Conservation (phyloP, 805 yeast species). For the Candida berthetii region DNA sequence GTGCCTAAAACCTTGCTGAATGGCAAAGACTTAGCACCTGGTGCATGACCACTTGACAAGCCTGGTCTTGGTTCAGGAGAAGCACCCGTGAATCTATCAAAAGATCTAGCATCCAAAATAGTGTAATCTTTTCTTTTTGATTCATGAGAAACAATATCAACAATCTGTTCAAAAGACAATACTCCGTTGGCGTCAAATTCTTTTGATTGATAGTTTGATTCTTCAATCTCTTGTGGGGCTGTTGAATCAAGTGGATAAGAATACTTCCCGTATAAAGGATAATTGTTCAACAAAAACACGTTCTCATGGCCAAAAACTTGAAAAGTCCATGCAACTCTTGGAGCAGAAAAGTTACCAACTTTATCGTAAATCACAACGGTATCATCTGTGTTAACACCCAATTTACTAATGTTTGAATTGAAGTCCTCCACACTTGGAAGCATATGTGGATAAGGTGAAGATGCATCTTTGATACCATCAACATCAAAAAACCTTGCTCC, state of each 20-base stretch:
- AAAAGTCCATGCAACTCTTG: constrained; percentile 91
- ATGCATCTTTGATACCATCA: constrained; percentile 55
- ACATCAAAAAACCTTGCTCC: constrained; percentile 73
- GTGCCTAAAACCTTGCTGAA: constrained; percentile 54
- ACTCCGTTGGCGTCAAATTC: constrained; percentile 42
- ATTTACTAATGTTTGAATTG: constrained; percentile 39
- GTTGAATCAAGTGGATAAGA: constrained; percentile 40
- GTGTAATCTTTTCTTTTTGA: constrained; percentile 39
- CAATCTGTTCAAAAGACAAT: constrained; percentile 60
- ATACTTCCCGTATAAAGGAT: constrained; percentile 37
- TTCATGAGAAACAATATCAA: constrained; percentile 46
- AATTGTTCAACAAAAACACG: constrained; percentile 69
- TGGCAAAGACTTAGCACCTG: constrained; percentile 75
- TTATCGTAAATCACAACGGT: constrained; percentile 78
- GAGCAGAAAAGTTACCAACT: constrained; percentile 79
- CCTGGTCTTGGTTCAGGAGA: constrained; percentile 90
- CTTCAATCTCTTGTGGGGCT: constrained; percentile 11
- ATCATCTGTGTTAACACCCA: constrained; percentile 56
- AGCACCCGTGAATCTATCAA: constrained; percentile 67
- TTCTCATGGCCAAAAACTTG: constrained; percentile 70
- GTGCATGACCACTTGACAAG: constrained; percentile 83
- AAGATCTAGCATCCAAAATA: constrained; percentile 78
- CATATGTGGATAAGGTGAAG: constrained; percentile 84
- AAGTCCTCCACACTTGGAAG: constrained; percentile 60
- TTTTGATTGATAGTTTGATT: constrained; percentile 27